Evolutionary conservation across 139 green algal genomes (phyloP).

Genomic region (Chlorella sp.): DNA sequence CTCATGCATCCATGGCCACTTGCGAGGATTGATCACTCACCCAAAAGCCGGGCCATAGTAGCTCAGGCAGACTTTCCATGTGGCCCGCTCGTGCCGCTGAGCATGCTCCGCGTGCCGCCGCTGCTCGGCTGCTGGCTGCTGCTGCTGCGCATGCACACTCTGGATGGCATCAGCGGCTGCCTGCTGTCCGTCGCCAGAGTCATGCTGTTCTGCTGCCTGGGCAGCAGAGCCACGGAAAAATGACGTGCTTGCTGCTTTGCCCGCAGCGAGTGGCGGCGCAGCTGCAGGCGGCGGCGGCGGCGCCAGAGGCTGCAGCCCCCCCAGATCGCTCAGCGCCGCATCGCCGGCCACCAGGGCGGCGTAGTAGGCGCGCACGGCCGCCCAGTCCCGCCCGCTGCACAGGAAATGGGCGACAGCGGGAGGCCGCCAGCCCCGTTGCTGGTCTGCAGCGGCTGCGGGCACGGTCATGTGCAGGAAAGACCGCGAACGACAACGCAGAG

Average conservation of each 20-base stretch:
- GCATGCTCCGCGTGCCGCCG: background rate
- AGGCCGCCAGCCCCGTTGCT: background rate
- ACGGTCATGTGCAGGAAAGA: no score
- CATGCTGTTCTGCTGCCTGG: background rate
- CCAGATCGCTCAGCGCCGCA: background rate
- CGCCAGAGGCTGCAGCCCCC: background rate
- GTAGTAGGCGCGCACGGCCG: background rate
- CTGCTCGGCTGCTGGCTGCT: background rate
- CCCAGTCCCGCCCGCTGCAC: background rate
- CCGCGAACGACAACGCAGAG: no score
- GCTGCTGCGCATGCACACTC: background rate
- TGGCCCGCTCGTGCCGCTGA: background rate
- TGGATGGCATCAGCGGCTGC: background rate
- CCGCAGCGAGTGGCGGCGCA: background rate
- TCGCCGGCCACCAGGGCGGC: background rate
- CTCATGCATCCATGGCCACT: no score
- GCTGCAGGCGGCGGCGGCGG: background rate
- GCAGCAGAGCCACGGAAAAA: background rate
- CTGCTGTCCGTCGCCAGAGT: background rate
- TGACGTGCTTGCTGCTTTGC: background rate
- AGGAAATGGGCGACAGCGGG: background rate
- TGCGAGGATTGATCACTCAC: background rate
- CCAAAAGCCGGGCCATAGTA: slow-evolving; percentile 14
- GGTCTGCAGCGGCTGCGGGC: no score
- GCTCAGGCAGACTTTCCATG: background rate